phyloP scores from a whole-genome alignment of 441 rosid genomes.

The Gossypium laxum region DNA sequence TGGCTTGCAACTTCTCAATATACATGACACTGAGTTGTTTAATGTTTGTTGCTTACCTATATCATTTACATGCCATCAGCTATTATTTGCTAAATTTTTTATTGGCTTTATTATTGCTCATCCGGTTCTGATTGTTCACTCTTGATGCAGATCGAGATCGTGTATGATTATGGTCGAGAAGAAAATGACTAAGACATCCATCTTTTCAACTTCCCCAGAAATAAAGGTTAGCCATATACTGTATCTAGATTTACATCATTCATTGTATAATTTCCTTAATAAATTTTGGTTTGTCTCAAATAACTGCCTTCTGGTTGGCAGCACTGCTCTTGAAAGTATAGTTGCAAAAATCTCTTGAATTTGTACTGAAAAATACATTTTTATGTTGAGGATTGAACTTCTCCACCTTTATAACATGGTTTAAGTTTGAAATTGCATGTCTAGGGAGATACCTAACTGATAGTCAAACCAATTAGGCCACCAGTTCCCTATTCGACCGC shows the following conservation, averaged over 20 bases:
- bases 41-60: background rate
- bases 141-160: constrained; percentile 70
- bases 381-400: constrained; percentile 1
- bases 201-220: background rate
- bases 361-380: background rate
- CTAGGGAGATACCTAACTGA: background rate
- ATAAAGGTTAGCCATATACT: constrained; percentile 11
- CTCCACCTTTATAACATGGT: background rate
- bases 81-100: background rate
- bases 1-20: background rate
- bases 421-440: background rate
- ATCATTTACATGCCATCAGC: background rate
- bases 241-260: background rate
- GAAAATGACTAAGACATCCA: constrained; percentile 40
- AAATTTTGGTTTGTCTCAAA: background rate
- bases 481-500: too few relatives aligned
- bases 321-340: background rate
- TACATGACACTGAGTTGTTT: background rate
- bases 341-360: background rate
- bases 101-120: background rate
- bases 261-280: background rate
- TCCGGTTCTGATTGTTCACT: constrained; percentile 8
- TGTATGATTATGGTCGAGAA: constrained; percentile 73
- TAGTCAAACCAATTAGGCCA: too few relatives aligned
- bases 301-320: background rate